Percentiles rank a stretch among this genome's conserved stretches.
Conservation (phyloP, 306 rosid genomes). For the Elaeagnus macrophylla region DNA sequence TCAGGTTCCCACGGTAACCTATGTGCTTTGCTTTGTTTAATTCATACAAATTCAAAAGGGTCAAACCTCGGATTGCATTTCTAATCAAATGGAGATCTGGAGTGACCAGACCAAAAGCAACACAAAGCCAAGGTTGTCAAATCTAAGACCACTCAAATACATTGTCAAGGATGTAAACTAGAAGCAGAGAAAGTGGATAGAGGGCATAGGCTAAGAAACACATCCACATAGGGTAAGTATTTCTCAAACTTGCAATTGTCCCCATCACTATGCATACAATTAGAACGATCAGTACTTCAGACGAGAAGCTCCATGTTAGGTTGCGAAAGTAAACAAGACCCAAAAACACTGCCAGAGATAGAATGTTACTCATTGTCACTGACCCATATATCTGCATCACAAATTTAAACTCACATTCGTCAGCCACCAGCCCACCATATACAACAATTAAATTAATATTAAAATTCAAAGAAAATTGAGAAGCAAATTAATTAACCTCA, state of each 20-base stretch:
- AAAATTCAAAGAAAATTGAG: no score
- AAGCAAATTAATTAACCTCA: slow-evolving; percentile 1
- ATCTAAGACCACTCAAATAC: slow-evolving; percentile 22
- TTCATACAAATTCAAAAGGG: no score
- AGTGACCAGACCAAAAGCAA: no score
- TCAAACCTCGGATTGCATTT: no score
- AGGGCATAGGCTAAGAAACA: slow-evolving; percentile 14
- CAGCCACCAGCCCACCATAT: no score
- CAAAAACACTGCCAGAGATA: slow-evolving; percentile 18
- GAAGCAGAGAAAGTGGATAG: slow-evolving; percentile 26
- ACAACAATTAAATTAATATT: neutral
- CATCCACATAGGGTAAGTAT: slow-evolving; percentile 29
- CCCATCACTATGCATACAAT: slow-evolving; percentile 28
- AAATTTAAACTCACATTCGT: no score
- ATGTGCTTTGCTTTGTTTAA: no score
- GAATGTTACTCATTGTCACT: slow-evolving; percentile 13
- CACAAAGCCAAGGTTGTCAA: neutral
- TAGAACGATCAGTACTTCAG: slow-evolving; percentile 27
- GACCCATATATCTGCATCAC: slow-evolving; percentile 21
- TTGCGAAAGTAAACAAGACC: slow-evolving; percentile 11
- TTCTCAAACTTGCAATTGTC: slow-evolving; percentile 16
- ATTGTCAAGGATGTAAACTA: slow-evolving; percentile 23
- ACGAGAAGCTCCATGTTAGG: slow-evolving; percentile 21
- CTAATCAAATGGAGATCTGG: no score
- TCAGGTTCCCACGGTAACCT: no score